Conservation (phyloP, 495 filamentous ascomycete genomes). For the Podospora pseudocomata region DNA sequence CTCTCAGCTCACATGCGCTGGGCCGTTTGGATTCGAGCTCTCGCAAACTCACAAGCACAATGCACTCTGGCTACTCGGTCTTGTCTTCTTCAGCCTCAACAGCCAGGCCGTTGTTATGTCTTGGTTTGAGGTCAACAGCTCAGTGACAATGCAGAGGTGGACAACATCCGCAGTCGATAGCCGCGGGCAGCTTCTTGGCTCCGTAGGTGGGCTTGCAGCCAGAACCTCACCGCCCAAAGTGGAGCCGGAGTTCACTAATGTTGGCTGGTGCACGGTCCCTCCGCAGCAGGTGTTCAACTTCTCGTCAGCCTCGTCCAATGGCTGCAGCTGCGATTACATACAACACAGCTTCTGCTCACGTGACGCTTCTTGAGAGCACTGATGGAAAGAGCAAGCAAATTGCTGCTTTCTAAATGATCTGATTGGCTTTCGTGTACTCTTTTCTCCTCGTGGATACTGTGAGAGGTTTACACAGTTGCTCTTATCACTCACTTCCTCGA, state of each 20-base stretch:
- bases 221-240: conserved; percentile 4
- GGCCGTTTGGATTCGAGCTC: background rate
- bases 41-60: background rate
- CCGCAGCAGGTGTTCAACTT: background rate
- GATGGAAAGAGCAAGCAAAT: background rate
- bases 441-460: too few species aligned
- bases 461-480: too few species aligned
- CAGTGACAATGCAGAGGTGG: background rate
- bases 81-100: background rate
- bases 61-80: background rate
- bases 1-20: background rate
- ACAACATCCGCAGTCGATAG: background rate
- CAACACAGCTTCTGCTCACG: background rate
- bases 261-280: background rate
- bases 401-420: background rate
- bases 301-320: background rate
- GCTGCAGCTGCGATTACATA: background rate
- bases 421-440: too few species aligned
- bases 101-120: background rate
- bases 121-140: background rate
- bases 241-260: background rate
- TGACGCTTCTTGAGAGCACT: background rate
- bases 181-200: background rate
- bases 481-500: too few species aligned
- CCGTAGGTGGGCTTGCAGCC: background rate